phyloP scores from a whole-genome alignment of 805 yeast genomes.

The Wickerhamiella azyma region DNA sequence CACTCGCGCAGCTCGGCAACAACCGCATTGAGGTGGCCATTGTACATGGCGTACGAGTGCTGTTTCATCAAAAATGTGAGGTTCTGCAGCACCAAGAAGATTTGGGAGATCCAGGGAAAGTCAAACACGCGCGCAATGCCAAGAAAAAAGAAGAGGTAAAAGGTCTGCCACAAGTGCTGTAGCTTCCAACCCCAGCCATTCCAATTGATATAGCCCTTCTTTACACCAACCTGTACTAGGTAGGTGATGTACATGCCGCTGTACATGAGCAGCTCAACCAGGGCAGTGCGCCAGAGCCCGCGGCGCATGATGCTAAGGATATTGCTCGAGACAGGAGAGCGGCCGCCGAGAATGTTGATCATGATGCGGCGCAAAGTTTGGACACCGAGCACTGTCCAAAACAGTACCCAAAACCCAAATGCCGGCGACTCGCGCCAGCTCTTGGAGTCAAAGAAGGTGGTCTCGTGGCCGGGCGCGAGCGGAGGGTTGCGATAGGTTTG shows the following conservation, averaged over 20 bases:
- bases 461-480: constrained; percentile 15
- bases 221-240: constrained; percentile 43
- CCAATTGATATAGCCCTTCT: constrained; percentile 43
- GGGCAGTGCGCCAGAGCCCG: constrained; percentile 53
- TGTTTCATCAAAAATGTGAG: constrained; percentile 85
- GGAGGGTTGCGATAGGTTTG: constrained; percentile 14
- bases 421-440: constrained; percentile 29
- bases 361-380: constrained; percentile 38
- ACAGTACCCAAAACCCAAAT: constrained; percentile 65
- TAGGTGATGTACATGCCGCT: constrained; percentile 47
- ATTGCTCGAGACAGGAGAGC: constrained; percentile 36
- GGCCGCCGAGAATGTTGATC: constrained; percentile 36
- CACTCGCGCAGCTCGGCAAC: constrained; percentile 9
- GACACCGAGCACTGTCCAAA: constrained; percentile 33
- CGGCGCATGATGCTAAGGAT: constrained; percentile 43
- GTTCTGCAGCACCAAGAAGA: constrained; percentile 71
- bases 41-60: constrained; percentile 86
- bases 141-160: constrained; percentile 40
- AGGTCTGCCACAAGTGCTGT: constrained; percentile 44
- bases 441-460: constrained; percentile 22
- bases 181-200: constrained; percentile 45
- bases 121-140: constrained; percentile 40
- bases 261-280: constrained; percentile 68
- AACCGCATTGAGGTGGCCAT: constrained; percentile 56
- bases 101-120: constrained; percentile 84